phyloP scores from a whole-genome alignment of 2,329 filamentous ascomycete species.

The Aphanocladium album region DNA sequence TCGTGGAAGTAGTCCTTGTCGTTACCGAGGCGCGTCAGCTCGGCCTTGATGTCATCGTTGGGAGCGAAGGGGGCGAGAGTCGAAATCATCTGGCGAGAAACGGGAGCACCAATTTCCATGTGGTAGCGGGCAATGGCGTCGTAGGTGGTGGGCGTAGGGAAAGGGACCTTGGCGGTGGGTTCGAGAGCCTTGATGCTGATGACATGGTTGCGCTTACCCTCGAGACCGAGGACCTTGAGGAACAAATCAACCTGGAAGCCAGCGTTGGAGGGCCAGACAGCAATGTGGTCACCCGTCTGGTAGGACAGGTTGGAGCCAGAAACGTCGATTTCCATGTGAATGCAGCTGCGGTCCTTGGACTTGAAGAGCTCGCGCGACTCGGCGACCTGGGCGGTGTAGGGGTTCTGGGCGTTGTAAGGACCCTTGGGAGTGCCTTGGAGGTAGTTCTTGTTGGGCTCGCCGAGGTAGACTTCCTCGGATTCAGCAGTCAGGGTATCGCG shows the following conservation, averaged over 20 bases:
- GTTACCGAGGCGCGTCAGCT: conserved; percentile 80
- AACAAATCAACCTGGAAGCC: conserved; percentile 90
- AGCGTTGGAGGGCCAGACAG: conserved; percentile 93
- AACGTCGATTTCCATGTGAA: conserved; percentile 94
- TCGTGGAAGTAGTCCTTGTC: conserved; percentile 96
- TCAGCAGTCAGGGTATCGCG: conserved; percentile 68
- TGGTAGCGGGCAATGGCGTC: conserved; percentile 92
- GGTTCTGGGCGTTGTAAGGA: conserved; percentile 94
- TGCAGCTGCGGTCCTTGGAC: conserved; percentile 85
- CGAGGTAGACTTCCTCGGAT: conserved; percentile 80
- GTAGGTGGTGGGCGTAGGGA: conserved; percentile 94
- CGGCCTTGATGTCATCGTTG: conserved; percentile 74
- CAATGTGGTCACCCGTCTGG: conserved; percentile 95
- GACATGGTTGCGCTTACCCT: conserved; percentile 72
- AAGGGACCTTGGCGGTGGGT: conserved; percentile 93
- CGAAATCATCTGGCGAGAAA: conserved; percentile 91
- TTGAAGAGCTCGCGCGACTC: conserved; percentile 90
- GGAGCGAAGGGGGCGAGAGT: conserved; percentile 86
- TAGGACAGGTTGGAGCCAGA: conserved; percentile 85
- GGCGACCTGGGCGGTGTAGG: conserved; percentile 88
- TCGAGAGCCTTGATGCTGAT: conserved; percentile 88
- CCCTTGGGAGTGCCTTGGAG: conserved; percentile 79
- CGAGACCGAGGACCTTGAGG: conserved; percentile 70
- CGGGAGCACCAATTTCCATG: conserved; percentile 90
- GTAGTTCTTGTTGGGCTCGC: conserved; percentile 94